Percentiles rank a stretch among this genome's conserved stretches.
Conservation (phyloP, 768 basidiomycete species). For the Psilocybe azurescens region DNA sequence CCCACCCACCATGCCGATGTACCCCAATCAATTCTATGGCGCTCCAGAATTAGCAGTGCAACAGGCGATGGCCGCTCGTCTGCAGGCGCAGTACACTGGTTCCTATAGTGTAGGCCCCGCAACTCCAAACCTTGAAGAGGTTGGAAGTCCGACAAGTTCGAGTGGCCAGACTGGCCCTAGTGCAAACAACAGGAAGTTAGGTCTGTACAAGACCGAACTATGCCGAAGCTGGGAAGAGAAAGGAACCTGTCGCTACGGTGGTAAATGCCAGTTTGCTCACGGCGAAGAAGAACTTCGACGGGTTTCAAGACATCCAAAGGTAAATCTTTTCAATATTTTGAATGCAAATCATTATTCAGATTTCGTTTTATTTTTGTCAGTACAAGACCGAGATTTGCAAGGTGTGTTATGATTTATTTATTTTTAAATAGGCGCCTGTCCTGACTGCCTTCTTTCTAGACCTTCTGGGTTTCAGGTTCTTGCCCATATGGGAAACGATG, state of each 20-base stretch:
- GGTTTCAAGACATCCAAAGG: constrained; percentile 90
- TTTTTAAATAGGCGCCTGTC: constrained; percentile 14
- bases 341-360: constrained; percentile 19
- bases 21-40: constrained; percentile 73
- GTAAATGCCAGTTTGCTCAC: constrained; percentile 94
- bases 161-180: constrained; percentile 72
- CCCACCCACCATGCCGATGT: constrained; percentile 62
- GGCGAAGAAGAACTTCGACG: constrained; percentile 87
- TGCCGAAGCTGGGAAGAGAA: constrained; percentile 95
- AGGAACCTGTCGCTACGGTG: constrained; percentile 81
- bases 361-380: constrained; percentile 40
- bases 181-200: constrained; percentile 90
- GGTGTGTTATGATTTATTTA: constrained; percentile 45
- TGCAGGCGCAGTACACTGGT: constrained; percentile 69
- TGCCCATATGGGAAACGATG: constrained; percentile 93
- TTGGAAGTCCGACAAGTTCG: constrained; percentile 49
- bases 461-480: constrained; percentile 93
- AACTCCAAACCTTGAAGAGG: constrained; percentile 37
- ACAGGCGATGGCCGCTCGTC: constrained; percentile 58
- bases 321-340: constrained; percentile 31
- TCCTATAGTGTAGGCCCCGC: constrained; percentile 44
- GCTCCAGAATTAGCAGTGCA: constrained; percentile 61
- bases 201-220: constrained; percentile 89
- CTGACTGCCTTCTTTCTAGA: constrained; percentile 47
- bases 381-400: constrained; percentile 96